phyloP scores from a whole-genome alignment of 1,284 basidiomycete genomes.

The Cutaneotrichosporon spelunceum region DNA sequence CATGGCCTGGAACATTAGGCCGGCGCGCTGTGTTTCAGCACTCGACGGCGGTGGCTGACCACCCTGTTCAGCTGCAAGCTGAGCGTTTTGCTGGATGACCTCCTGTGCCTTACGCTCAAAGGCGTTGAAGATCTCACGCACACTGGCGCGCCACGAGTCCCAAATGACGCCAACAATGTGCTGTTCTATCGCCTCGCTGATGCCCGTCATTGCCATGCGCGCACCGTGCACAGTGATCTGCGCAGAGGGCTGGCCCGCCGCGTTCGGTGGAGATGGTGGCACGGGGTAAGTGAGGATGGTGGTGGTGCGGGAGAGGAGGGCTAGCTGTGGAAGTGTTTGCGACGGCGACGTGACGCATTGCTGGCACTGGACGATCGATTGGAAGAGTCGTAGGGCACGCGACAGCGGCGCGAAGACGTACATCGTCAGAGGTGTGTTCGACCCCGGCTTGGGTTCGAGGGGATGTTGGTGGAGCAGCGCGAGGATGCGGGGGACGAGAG shows the following conservation, averaged over 20 bases:
- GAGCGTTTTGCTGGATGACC: constrained; percentile 39
- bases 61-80: constrained; percentile 15
- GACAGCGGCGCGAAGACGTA: constrained; percentile 44
- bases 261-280: constrained; percentile 40
- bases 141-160: constrained; percentile 49
- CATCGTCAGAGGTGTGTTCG: constrained; percentile 45
- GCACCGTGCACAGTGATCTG: constrained; percentile 49
- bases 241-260: constrained; percentile 37
- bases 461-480: constrained; percentile 39
- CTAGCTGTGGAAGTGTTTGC: constrained; percentile 51
- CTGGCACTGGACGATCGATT: constrained; percentile 38
- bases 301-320: constrained; percentile 47
- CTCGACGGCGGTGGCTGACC: constrained; percentile 22
- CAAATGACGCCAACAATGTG: constrained; percentile 52
- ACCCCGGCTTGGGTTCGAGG: constrained; percentile 47
- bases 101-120: constrained; percentile 48
- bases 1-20: constrained; percentile 50
- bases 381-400: constrained; percentile 45
- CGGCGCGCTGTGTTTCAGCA: constrained; percentile 48
- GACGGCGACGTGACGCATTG: constrained; percentile 43
- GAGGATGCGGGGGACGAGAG: constrained; percentile 45
- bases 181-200: constrained; percentile 49
- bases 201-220: constrained; percentile 43
- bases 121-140: constrained; percentile 47
- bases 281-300: constrained; percentile 48